Evolutionary conservation across 495 filamentous ascomycete genomes (phyloP).

Genomic region (Hyaloscypha variabilis): DNA sequence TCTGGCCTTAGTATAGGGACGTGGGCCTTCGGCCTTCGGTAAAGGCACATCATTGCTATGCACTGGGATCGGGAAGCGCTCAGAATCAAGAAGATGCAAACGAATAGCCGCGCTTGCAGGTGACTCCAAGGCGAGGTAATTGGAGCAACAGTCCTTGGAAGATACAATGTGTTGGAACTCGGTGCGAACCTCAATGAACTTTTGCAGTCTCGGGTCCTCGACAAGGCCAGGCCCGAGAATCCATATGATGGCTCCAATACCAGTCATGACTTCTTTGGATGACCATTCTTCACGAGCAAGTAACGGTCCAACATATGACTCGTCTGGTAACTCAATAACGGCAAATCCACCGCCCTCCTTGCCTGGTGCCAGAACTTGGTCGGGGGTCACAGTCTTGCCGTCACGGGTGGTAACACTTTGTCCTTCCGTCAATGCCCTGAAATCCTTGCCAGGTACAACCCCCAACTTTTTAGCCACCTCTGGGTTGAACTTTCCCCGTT

Average conservation of each 20-base stretch:
- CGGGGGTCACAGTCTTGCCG: conserved; percentile 58
- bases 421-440: conserved; percentile 49
- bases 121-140: conserved; percentile 68
- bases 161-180: conserved; percentile 75
- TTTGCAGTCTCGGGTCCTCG: conserved; percentile 57
- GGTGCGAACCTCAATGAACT: conserved; percentile 67
- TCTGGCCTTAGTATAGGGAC: conserved; percentile 28
- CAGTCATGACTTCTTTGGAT: conserved; percentile 61
- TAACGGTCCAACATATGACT: conserved; percentile 66
- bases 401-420: conserved; percentile 52
- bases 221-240: conserved; percentile 71
- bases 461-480: conserved; percentile 62
- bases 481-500: conserved; percentile 78
- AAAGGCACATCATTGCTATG: conserved; percentile 47
- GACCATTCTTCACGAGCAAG: conserved; percentile 75
- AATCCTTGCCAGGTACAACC: conserved; percentile 56
- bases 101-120: conserved; percentile 63
- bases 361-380: conserved; percentile 48
- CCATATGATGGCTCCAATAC: conserved; percentile 76
- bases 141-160: conserved; percentile 69
- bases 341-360: conserved; percentile 66
- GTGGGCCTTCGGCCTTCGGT: conserved; percentile 4
- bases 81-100: conserved; percentile 67
- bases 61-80: conserved; percentile 67
- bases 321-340: conserved; percentile 74